Base-by-base conservation (phyloP, 208 protist species). In the Leishmania aethiopica region DNA sequence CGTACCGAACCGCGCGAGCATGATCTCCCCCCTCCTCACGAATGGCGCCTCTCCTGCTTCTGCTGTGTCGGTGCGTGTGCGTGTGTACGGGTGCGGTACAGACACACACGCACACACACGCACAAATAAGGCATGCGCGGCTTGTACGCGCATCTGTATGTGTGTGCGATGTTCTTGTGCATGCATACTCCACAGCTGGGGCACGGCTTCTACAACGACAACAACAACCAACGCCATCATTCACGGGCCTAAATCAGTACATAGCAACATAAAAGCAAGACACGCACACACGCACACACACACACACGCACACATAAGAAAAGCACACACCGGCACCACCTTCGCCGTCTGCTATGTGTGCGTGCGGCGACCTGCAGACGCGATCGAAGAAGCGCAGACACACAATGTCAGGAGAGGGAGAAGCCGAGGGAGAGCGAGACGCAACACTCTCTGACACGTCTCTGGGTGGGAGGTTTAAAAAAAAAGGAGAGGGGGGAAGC, bases 261-360 rank as follows among this genome's bases (percentile, higher is more conserved):
- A 67, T 53, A 77, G 77, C 55, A 49, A 75, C n/a, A 73, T 70
- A 77, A 70, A 77, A 78, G 40, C 76, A 75, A 64, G 71, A 79
- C 1, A 22, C 11, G 17, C 10, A 7, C 13, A 22, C 5, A 66
- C 60, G 32, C 6, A 32, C 25, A n/a, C 59, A n/a, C n/a, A n/a
- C n/a, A n/a, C n/a, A n/a, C n/a, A n/a, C n/a, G n/a, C 49, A 53
- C 49, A 17, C 60, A 49, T 49, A 66, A 15, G 51, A 55, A 15
- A 6, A 55, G 51, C 11, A 55, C 17, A 17, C 51, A 55, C 51
- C 51, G 51, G 51, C 51, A 22, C 4, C 51, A 55, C 51, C 51
- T 13, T 55, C 17, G 15, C 17, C 51, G 17, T 22, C 51, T 55
- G 4, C 10, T 22, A 6, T 55, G 51, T 22, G 51, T 55, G 28